Conservation (phyloP, 768 basidiomycete species). For the Naganishia antarctica region DNA sequence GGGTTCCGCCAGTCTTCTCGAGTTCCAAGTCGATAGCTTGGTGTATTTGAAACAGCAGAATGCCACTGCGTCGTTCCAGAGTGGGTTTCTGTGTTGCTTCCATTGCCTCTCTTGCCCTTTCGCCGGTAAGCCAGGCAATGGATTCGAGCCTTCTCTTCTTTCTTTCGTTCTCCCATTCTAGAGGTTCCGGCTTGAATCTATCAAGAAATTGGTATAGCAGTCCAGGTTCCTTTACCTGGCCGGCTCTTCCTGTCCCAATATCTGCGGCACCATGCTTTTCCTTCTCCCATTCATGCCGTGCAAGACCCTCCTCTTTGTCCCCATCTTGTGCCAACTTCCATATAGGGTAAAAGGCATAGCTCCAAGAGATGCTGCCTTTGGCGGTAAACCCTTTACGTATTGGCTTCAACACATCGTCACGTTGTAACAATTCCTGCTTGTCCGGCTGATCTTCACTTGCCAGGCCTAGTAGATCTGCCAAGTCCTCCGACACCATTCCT, state of each 20-base stretch:
- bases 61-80: conserved; percentile 38
- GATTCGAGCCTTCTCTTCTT: conserved; percentile 41
- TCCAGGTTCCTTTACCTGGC: conserved; percentile 16
- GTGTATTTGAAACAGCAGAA: conserved; percentile 47
- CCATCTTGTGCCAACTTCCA: conserved; percentile 43
- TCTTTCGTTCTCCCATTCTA: conserved; percentile 44
- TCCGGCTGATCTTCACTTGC: conserved; percentile 15
- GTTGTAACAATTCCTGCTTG: conserved; percentile 24
- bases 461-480: conserved; percentile 39
- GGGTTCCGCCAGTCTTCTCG: conserved; percentile 14
- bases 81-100: conserved; percentile 40
- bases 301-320: conserved; percentile 19
- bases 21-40: conserved; percentile 34
- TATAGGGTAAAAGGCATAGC: conserved; percentile 43
- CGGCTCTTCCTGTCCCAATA: conserved; percentile 16
- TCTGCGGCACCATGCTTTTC: conserved; percentile 26
- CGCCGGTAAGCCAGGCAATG: conserved; percentile 46
- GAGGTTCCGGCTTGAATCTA: conserved; percentile 30
- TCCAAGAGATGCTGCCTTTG: conserved; percentile 41
- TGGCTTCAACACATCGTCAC: conserved; percentile 31
- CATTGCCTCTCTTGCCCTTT: conserved; percentile 43
- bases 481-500: conserved; percentile 46
- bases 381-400: conserved; percentile 37
- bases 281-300: conserved; percentile 23
- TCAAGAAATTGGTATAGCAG: conserved; percentile 34